Evolutionary conservation across 148 eudicot species (phyloP), one percentile per base, ranked within the genome.

Genomic region (Pouteria glomerata): DNA sequence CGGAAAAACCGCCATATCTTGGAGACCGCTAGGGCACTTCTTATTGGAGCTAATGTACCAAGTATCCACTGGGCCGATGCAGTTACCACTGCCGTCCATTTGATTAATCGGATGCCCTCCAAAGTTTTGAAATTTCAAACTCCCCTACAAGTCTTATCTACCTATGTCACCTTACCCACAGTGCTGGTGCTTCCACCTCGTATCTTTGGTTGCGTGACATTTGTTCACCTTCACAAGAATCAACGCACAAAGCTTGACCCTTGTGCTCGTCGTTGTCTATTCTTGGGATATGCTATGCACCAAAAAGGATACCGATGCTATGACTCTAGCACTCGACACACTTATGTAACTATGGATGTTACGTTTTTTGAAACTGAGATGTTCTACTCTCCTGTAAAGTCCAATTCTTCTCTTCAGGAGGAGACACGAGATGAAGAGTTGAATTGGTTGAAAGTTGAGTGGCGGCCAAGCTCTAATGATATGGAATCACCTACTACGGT

Each of bases 1-100:
- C 4, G 19, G 29, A 56, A 70, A 26, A 70, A 70, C 19, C 12
- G 63, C 7, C 74, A 71, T 24, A 71, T 71, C 6, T 42, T 71
- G 13, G 65, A 71, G 44, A 57, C 55, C 2, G 35, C 65, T 21
- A 19, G 65, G 1, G 65, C 74, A 1, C 39, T 57, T 6, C 19
- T 39, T 3, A 15, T 35, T 21, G 48, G 47, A 35, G 74, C 73
- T 19, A 13, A 55, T 69, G 27, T 31, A 23, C 61, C 73, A 4
- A 26, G 47, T 0, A 12, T 27, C 1, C 14, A n/a, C 57, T 60
- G 64, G 64, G 18, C 3, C 15, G 1, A 27, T 30, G 39, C 14
- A 24, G 37, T 30, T 0, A 19, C 34, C 18, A 60, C 37, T 0
- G 35, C 62, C 12, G 62, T 57, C 3, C 29, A 57, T 12, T 12